Percentiles rank a stretch among this genome's conserved stretches.
These are phyloP conservation scores for Oryza meyeriana DNA, from an alignment of 176 grass and related monocot species.

Conservation along the genomic window DNA sequence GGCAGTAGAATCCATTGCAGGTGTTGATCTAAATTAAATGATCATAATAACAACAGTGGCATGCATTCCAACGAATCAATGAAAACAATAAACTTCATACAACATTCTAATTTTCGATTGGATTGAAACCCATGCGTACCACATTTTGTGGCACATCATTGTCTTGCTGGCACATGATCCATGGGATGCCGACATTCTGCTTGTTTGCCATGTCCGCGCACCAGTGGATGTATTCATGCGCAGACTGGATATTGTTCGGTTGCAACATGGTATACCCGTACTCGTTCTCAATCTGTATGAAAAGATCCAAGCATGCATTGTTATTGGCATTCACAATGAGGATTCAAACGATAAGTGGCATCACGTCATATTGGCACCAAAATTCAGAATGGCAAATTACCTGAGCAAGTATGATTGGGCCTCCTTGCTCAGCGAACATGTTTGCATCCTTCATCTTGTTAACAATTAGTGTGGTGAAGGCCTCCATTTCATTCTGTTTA, in stretches of 20 bases:
- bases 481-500: slow-evolving; percentile 50
- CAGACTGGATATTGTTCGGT: slow-evolving; percentile 34
- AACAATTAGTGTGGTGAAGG: slow-evolving; percentile 50
- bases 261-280: slow-evolving; percentile 53
- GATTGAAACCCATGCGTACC: background rate
- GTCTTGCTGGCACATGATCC: slow-evolving; percentile 91
- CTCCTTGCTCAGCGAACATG: slow-evolving; percentile 71
- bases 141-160: slow-evolving; percentile 52
- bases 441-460: slow-evolving; percentile 60
- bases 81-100: background rate
- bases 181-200: slow-evolving; percentile 59
- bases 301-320: background rate
- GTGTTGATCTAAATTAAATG: slow-evolving; percentile 67
- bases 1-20: slow-evolving; percentile 83
- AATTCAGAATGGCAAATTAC: slow-evolving; percentile 3
- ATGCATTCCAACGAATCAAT: background rate
- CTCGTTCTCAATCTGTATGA: slow-evolving; percentile 76
- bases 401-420: slow-evolving; percentile 83
- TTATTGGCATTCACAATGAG: background rate
- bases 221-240: slow-evolving; percentile 68
- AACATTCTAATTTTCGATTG: too few relatives aligned
- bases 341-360: background rate
- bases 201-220: slow-evolving; percentile 68
- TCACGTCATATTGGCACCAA: too few relatives aligned
- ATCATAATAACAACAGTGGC: background rate